These are phyloP conservation scores for Colletotrichum echinochloae DNA, from an alignment of 2,329 filamentous ascomycete species.

Conservation along the genomic window DNA sequence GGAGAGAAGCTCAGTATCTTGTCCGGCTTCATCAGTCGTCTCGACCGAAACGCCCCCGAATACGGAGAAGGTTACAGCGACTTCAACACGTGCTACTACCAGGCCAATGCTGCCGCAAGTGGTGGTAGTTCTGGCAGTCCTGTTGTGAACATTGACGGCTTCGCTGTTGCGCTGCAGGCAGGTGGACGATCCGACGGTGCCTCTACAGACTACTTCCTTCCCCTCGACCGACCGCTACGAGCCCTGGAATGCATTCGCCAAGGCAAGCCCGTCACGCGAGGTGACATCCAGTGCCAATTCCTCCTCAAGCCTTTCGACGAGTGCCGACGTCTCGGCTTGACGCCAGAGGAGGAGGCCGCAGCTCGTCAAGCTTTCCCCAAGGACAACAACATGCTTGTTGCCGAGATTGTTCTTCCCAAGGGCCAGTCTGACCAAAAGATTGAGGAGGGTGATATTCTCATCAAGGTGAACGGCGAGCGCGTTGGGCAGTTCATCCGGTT, in stretches of 20 bases:
- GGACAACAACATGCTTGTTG: conserved; percentile 96
- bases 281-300: conserved; percentile 98
- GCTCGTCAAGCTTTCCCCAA: conserved; percentile 87
- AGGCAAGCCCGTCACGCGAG: conserved; percentile 81
- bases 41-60: conserved; percentile 96
- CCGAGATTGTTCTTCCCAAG: conserved; percentile 92
- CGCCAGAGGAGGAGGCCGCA: conserved; percentile 85
- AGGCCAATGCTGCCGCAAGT: conserved; percentile 95
- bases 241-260: conserved; percentile 88
- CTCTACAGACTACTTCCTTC: conserved; percentile 97
- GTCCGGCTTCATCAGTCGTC: conserved; percentile 94
- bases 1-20: conserved; percentile 98
- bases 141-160: conserved; percentile 94
- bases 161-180: conserved; percentile 91
- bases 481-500: conserved; percentile 93
- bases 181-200: conserved; percentile 94
- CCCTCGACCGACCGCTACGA: conserved; percentile 88
- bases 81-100: conserved; percentile 96
- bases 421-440: conserved; percentile 89
- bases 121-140: conserved; percentile 98
- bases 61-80: conserved; percentile 98
- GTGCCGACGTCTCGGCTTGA: conserved; percentile 88
- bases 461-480: conserved; percentile 93
- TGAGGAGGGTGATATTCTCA: conserved; percentile 91
- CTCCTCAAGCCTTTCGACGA: conserved; percentile 98